Evolutionary conservation across 108 stramenopile genomes (phyloP).

Genomic region (Seminavis robusta): DNA sequence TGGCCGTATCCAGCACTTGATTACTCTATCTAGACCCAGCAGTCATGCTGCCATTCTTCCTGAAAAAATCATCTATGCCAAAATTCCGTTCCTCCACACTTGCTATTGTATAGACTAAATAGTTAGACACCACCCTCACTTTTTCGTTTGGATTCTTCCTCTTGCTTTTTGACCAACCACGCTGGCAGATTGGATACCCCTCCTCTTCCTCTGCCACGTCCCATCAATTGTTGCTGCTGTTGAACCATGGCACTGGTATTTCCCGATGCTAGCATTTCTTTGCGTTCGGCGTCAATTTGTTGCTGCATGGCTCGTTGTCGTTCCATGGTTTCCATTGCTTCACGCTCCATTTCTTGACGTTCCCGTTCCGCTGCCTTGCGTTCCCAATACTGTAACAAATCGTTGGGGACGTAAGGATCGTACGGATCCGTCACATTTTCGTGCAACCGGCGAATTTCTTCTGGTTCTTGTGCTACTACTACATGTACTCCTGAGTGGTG

Average conservation of each 20-base stretch:
- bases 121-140: too few species aligned
- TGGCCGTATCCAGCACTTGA: too few species aligned
- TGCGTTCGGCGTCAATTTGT: conserved; percentile 59
- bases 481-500: too few species aligned
- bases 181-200: conserved; percentile 78
- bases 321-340: conserved; percentile 44
- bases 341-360: conserved; percentile 42
- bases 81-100: too few species aligned
- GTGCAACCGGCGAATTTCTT: conserved; percentile 8
- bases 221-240: conserved; percentile 1
- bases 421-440: conserved; percentile 57
- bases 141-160: too few species aligned
- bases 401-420: conserved; percentile 79
- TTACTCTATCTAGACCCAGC: too few species aligned
- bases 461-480: background rate
- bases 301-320: conserved; percentile 45
- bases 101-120: too few species aligned
- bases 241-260: conserved; percentile 7
- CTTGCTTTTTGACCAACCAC: conserved; percentile 78
- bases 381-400: conserved; percentile 76
- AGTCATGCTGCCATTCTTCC: too few species aligned
- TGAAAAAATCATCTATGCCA: too few species aligned
- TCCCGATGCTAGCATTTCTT: conserved; percentile 31
- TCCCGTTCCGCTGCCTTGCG: conserved; percentile 39
- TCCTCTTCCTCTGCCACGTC: conserved; percentile 67